Percentiles rank a stretch among this genome's conserved stretches.
Conservation (phyloP, 1,139 yeast genomes). For the Yamadazyma spencermartinsiae region DNA sequence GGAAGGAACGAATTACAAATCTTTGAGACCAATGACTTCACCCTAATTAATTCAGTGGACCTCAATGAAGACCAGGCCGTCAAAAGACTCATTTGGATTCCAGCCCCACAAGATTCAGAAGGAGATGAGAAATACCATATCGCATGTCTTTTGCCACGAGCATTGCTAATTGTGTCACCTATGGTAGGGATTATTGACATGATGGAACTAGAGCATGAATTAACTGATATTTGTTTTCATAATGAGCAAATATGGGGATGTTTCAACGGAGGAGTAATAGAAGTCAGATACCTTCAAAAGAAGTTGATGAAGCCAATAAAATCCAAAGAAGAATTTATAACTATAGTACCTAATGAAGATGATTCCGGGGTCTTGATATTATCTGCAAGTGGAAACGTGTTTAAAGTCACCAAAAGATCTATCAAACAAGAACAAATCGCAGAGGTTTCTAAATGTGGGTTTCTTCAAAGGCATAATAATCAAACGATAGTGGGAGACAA, state of each 20-base stretch:
- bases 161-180: slow-evolving; percentile 15
- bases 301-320: slow-evolving; percentile 3
- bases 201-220: slow-evolving; percentile 8
- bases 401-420: neutral
- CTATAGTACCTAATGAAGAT: neutral
- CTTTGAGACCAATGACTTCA: slow-evolving; percentile 17
- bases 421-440: neutral
- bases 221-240: slow-evolving; percentile 13
- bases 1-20: slow-evolving; percentile 12
- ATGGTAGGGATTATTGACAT: slow-evolving; percentile 14
- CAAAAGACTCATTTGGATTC: slow-evolving; percentile 7
- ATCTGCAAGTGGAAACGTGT: neutral
- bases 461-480: too few species aligned
- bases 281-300: slow-evolving; percentile 9
- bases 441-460: too few species aligned
- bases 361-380: neutral
- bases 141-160: slow-evolving; percentile 5
- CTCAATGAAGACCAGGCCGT: slow-evolving; percentile 5
- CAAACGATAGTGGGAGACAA: neutral
- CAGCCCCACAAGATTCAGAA: neutral
- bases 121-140: slow-evolving; percentile 8
- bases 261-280: slow-evolving; percentile 16
- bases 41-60: slow-evolving; percentile 13
- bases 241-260: slow-evolving; percentile 15
- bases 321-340: neutral